Conservation (phyloP, 2,329 filamentous ascomycete genomes). For the Drechmeria coniospora region DNA sequence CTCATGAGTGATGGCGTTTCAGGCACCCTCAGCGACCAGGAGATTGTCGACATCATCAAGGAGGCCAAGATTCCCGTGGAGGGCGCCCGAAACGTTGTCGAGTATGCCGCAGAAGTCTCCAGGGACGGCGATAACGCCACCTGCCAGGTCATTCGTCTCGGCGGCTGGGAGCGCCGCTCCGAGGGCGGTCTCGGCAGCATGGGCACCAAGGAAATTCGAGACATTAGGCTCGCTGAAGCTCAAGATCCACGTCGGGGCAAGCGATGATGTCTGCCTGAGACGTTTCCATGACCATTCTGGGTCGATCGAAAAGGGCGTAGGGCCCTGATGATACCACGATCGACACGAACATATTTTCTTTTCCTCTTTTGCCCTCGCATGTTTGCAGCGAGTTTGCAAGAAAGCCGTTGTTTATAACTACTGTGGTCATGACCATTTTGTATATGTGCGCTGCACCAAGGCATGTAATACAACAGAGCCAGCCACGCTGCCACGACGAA, state of each 20-base stretch:
- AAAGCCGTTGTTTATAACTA: no score
- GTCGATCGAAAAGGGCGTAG: no score
- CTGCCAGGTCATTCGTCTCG: constrained; percentile 49
- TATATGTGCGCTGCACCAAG: no score
- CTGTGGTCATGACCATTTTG: no score
- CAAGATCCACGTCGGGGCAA: constrained; percentile 62
- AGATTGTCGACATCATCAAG: constrained; percentile 91
- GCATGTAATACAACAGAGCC: no score
- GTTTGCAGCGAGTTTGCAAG: no score
- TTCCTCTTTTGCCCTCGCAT: no score
- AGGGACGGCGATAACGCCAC: constrained; percentile 52
- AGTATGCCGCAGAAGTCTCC: constrained; percentile 77
- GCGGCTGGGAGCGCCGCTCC: constrained; percentile 54
- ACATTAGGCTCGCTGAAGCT: constrained; percentile 68
- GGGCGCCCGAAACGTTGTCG: constrained; percentile 62
- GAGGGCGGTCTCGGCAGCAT: constrained; percentile 82
- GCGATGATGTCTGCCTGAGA: no score
- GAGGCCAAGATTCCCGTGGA: constrained; percentile 85
- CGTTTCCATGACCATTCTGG: no score
- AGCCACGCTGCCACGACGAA: no score
- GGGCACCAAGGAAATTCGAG: constrained; percentile 81
- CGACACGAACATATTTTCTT: no score
- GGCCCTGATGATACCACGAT: no score
- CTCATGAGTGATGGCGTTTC: constrained; percentile 82
- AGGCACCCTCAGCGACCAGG: constrained; percentile 75